Base-by-base conservation (phyloP, 1,139 yeast species). In the Lodderomyces theae region DNA sequence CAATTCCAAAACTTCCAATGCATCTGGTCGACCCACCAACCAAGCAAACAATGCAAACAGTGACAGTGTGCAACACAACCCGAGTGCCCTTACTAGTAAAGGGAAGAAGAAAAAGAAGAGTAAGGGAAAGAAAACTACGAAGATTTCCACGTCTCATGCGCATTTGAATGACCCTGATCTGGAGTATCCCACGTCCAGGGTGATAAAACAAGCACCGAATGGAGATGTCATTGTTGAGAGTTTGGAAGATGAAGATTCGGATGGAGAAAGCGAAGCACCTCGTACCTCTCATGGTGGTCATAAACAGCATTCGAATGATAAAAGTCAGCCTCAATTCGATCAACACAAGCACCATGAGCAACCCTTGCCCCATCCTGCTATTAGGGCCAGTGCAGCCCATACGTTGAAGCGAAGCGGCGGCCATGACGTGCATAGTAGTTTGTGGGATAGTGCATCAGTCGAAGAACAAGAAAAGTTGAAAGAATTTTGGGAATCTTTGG, bases 211-310 rank as follows among this genome's bases (percentile, higher is more conserved):
- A 56, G 84, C 79, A 1, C 74, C 85, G 3, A 81, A 83, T 56
- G 94, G 92, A 3, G 86, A 82, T 52, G 86, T 85, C 21, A 73
- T 84, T 46, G 86, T 86, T 42, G 75, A 79, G 49, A 66, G 78
- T 47, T 53, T 78, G 48, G 41, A 39, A 10, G 51, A 50, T 10
- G 51, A 51, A 19, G 44, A 47, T 25, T 46, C 46, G 35, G 34
- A 38, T 6, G 40, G 42, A 22, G 39, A 45, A 32, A 26, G 17
- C 13, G 22, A 25, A 10, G 11, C 11, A 12, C n/a, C 26, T 11
- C 19, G 26, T 21, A 34, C 15, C 23, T 10, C 13, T 4, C 22
- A n/a, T 16, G 5, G 8, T 18, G 33, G 31, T 15, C 31, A 30
- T 11, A 16, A n/a, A 51, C 39, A n/a, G n/a, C 37, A 19, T 33